Conservation (phyloP, 2,329 filamentous ascomycete genomes). For the Trematosphaeria pertusa region DNA sequence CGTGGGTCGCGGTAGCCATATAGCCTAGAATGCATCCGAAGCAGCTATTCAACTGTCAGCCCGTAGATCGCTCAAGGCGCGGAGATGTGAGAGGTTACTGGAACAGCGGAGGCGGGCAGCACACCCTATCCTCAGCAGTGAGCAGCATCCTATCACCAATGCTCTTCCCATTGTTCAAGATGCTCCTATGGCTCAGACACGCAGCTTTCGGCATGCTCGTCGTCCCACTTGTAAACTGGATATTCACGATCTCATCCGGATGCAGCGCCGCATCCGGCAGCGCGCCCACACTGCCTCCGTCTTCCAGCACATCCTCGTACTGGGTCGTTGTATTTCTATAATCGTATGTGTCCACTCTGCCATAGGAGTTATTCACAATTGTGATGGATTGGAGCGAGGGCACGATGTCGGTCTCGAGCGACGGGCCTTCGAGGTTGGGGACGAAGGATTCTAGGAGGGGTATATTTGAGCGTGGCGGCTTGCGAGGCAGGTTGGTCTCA, state of each 20-base stretch:
- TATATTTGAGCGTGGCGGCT: conserved; percentile 66
- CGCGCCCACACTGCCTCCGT: conserved; percentile 48
- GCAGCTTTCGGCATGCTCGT: conserved; percentile 91
- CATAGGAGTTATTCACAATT: conserved; percentile 77
- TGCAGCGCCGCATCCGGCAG: conserved; percentile 59
- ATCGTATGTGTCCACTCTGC: conserved; percentile 55
- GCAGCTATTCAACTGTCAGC: conserved; percentile 59
- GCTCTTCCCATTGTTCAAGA: conserved; percentile 88
- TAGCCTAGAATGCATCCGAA: conserved; percentile 93
- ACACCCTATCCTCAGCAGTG: conserved; percentile 71
- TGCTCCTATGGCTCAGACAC: conserved; percentile 82
- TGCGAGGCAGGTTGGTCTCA: conserved; percentile 80
- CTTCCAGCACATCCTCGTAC: conserved; percentile 55
- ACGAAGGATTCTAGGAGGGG: conserved; percentile 63
- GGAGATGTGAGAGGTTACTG: conserved; percentile 42
- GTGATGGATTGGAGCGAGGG: conserved; percentile 76
- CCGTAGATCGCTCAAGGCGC: no score
- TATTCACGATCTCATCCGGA: conserved; percentile 81
- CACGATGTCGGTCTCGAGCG: conserved; percentile 63
- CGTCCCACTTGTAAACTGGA: conserved; percentile 97
- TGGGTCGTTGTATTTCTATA: conserved; percentile 48
- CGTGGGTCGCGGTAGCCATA: conserved; percentile 90
- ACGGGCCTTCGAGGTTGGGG: conserved; percentile 53
- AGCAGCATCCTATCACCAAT: conserved; percentile 88
- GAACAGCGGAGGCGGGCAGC: conserved; percentile 66